Evolutionary conservation across 371 early-diverging fungal genomes (phyloP).

Genomic region (Dichotomocladium elegans): DNA sequence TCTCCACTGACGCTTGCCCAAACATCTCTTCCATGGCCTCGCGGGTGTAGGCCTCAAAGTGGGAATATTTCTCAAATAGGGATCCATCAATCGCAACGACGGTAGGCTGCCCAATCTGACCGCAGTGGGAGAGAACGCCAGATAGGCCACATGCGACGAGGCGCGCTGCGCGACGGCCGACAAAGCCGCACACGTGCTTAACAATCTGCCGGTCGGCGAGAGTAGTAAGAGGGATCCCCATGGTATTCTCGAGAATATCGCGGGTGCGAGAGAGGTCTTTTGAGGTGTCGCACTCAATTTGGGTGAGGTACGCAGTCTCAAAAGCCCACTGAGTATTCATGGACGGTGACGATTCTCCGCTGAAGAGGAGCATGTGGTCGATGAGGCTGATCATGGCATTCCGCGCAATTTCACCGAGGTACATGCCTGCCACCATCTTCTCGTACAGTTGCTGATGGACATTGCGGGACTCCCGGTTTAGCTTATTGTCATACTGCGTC

Average conservation of each 20-base stretch:
- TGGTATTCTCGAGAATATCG: constrained; percentile 73
- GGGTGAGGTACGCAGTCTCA: constrained; percentile 85
- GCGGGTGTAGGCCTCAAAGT: constrained; percentile 76
- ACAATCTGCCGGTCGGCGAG: constrained; percentile 78
- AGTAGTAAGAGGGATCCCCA: constrained; percentile 67
- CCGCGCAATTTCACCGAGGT: constrained; percentile 89
- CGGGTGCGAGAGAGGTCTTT: constrained; percentile 64
- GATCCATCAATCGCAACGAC: constrained; percentile 80
- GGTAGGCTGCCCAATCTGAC: background rate
- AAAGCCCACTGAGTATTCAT: constrained; percentile 74
- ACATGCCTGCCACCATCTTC: constrained; percentile 95
- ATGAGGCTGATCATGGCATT: constrained; percentile 74
- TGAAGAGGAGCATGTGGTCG: constrained; percentile 78
- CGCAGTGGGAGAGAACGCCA: constrained; percentile 62
- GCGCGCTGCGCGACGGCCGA: constrained; percentile 85
- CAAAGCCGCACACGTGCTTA: constrained; percentile 73
- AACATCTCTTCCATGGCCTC: constrained; percentile 66
- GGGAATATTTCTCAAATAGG: constrained; percentile 87
- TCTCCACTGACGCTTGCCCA: constrained; percentile 48
- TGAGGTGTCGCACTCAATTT: constrained; percentile 79
- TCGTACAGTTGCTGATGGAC: constrained; percentile 82
- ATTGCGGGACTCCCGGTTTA: constrained; percentile 81
- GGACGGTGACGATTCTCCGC: constrained; percentile 60
- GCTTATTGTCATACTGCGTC: constrained; percentile 78
- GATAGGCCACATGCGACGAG: constrained; percentile 82